These are phyloP conservation scores for Chalciporus sphaerocephalus DNA, from an alignment of 768 basidiomycete genomes.

Conservation along the genomic window DNA sequence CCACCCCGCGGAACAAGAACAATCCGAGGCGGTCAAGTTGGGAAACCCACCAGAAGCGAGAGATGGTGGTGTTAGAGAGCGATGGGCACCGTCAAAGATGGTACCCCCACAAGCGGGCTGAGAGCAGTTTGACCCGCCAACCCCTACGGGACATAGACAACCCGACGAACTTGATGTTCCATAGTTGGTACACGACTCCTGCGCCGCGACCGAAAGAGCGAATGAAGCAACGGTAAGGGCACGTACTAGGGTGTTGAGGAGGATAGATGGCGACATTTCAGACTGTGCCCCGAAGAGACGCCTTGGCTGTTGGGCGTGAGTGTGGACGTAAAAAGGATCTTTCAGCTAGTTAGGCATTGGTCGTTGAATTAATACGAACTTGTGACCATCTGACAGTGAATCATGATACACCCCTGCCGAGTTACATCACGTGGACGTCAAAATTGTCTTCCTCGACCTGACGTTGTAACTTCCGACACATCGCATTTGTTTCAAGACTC, in stretches of 20 bases:
- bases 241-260: background rate
- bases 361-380: no score
- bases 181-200: constrained; percentile 28
- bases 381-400: no score
- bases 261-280: constrained; percentile 9
- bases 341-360: no score
- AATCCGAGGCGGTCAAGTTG: constrained; percentile 65
- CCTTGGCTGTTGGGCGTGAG: background rate
- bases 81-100: constrained; percentile 66
- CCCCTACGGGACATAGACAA: constrained; percentile 80
- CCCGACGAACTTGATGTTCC: constrained; percentile 19
- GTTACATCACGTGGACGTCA: no score
- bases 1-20: constrained; percentile 74
- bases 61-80: constrained; percentile 44
- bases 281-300: background rate
- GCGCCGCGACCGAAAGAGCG: constrained; percentile 15
- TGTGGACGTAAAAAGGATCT: no score
- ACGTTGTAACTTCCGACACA: background rate
- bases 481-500: background rate
- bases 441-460: background rate
- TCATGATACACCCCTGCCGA: no score
- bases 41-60: constrained; percentile 41
- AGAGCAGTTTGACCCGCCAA: constrained; percentile 67
- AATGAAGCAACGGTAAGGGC: constrained; percentile 11
- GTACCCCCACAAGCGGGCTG: constrained; percentile 75